Base-by-base conservation (phyloP, 1,139 yeast genomes). In the Pichia sp. region DNA sequence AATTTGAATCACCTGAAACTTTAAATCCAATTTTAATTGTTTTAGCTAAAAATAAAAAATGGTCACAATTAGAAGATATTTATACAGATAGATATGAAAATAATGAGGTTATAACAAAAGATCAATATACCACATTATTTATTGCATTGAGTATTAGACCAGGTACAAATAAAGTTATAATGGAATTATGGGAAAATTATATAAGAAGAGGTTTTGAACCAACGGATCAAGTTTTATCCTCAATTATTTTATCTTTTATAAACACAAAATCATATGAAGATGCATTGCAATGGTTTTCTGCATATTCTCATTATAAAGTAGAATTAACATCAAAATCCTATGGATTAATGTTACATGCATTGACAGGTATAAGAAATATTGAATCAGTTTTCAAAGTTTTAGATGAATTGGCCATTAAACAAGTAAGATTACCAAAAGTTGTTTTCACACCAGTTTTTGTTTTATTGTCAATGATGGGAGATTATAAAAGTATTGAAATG, bases 41-140 rank as follows among this genome's bases (percentile, higher is more conserved):
- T 2, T 70, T 81, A 49, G 79, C 84, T 3, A 64, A 68, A 35
- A 61, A 68, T 16, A 69, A 74, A 36, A 76, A 80, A 52, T 84
- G 89, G 84, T 64, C 65, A 28, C 65, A 73, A 6, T 67, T 87
- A 49, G 83, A 82, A 57, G 56, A 65, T n/a, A 74, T 78, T 41
- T 82, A 86, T 56, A 86, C 83, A 51, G 70, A 69, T 2, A 67
- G 83, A 60, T 74, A 78, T 51, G 81, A 81, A 2, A 65, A 71
- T 26, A 82, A 80, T 1, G 67, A 74, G 35, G 62, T 76, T 25
- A 85, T 89, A 0, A 72, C 73, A 41, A 64, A 74, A 12, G 59
- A 66, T 6, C 89, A 84, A 57, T 85, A 84, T 58, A 71, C 77
- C 4, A 71, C 79, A 31, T 79, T 83, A 5, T 78, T 87, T 76